A percentile compares a stretch with the other conserved stretches of the same genome.
Conservation (phyloP, 148 eudicot genomes). For the Camellia sinensis region DNA sequence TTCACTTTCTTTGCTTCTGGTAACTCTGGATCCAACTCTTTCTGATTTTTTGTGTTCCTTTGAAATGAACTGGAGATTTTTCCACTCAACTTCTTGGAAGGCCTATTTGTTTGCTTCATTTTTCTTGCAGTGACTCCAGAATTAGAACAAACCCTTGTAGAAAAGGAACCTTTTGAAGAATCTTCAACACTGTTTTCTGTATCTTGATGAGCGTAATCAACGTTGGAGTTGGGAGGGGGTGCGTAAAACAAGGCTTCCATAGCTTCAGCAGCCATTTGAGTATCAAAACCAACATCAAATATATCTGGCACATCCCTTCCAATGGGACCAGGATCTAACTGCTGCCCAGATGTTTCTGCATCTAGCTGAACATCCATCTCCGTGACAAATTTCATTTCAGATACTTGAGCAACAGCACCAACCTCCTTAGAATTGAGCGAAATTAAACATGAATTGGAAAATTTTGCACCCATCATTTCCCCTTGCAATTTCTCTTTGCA, state of each 20-base stretch:
- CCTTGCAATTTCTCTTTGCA: slow-evolving; percentile 16
- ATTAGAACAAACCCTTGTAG: slow-evolving; percentile 24
- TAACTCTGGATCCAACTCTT: slow-evolving; percentile 18
- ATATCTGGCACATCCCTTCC: slow-evolving; percentile 21
- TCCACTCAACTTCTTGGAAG: slow-evolving; percentile 15
- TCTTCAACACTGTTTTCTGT: slow-evolving; percentile 14
- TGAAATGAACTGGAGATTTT: neutral
- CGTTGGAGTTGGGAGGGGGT: slow-evolving; percentile 22
- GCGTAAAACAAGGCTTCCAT: slow-evolving; percentile 57
- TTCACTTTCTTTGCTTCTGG: slow-evolving; percentile 15
- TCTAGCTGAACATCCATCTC: slow-evolving; percentile 26
- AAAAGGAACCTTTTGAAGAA: slow-evolving; percentile 28
- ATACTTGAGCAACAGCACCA: slow-evolving; percentile 17
- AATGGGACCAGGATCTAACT: slow-evolving; percentile 18
- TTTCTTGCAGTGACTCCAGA: slow-evolving; percentile 24
- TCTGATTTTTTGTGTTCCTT: slow-evolving; percentile 11
- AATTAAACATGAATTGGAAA: slow-evolving; percentile 17
- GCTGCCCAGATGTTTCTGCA: slow-evolving; percentile 24
- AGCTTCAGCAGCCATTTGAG: slow-evolving; percentile 81
- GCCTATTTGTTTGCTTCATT: slow-evolving; percentile 18
- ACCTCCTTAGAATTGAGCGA: slow-evolving; percentile 9
- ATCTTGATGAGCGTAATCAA: slow-evolving; percentile 25
- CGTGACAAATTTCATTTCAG: slow-evolving; percentile 21
- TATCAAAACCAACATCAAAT: slow-evolving; percentile 54
- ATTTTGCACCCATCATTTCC: neutral